Evolutionary conservation across 2,329 filamentous ascomycete species (phyloP).

Genomic region (Epichloe hybrida): DNA sequence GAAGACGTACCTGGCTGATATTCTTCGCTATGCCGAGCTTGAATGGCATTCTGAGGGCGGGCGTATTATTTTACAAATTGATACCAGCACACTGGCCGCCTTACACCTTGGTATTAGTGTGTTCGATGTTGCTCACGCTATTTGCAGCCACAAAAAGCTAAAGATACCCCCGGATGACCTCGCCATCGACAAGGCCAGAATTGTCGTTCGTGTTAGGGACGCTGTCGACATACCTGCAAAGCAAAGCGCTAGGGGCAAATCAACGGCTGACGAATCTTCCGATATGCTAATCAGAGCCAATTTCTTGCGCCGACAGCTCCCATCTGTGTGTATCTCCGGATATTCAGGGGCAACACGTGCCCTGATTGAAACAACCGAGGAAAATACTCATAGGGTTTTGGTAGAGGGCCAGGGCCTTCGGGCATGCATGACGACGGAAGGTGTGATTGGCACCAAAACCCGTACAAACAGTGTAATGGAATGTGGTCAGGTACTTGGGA

Average conservation of each 20-base stretch:
- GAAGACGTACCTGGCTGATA: constrained; percentile 80
- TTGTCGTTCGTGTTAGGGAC: constrained; percentile 60
- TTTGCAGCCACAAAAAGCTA: constrained; percentile 66
- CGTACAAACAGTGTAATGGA: constrained; percentile 86
- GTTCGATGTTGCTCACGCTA: constrained; percentile 60
- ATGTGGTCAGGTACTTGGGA: constrained; percentile 72
- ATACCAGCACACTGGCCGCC: constrained; percentile 62
- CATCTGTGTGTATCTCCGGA: constrained; percentile 74
- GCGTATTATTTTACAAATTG: constrained; percentile 69
- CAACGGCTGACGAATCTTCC: constrained; percentile 26
- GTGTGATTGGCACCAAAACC: constrained; percentile 65
- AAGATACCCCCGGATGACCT: constrained; percentile 59
- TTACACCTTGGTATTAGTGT: constrained; percentile 70
- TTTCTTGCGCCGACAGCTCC: constrained; percentile 68
- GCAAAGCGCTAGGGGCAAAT: constrained; percentile 32
- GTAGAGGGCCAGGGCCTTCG: constrained; percentile 91
- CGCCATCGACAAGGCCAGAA: constrained; percentile 43
- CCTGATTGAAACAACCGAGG: constrained; percentile 72
- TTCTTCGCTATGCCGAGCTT: constrained; percentile 71
- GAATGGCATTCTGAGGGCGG: constrained; percentile 69
- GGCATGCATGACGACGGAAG: constrained; percentile 84
- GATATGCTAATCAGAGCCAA: constrained; percentile 65
- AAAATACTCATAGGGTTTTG: constrained; percentile 56
- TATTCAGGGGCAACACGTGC: constrained; percentile 76
- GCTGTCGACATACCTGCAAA: constrained; percentile 35